Evolutionary conservation across 768 basidiomycete species (phyloP).

Genomic region (Lentinula sp.): DNA sequence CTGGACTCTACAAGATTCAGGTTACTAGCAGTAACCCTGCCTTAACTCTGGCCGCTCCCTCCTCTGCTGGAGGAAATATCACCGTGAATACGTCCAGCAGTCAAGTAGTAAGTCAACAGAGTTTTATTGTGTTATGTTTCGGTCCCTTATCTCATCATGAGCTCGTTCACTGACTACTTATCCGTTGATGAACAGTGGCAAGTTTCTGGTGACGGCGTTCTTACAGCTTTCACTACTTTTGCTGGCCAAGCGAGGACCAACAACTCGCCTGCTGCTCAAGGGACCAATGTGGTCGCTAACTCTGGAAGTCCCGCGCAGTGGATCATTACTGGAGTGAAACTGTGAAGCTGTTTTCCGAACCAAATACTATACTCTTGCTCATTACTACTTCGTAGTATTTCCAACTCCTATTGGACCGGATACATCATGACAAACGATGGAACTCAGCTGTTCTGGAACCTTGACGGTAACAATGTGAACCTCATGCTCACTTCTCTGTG

Average conservation of each 20-base stretch:
- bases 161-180: too few species aligned
- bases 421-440: neutral
- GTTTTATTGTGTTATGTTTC: too few species aligned
- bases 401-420: neutral
- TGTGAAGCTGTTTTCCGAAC: neutral
- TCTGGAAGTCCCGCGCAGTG: neutral
- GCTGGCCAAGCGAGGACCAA: neutral
- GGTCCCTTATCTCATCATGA: too few species aligned
- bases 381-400: neutral
- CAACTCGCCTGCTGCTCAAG: neutral
- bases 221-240: neutral
- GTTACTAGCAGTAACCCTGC: neutral
- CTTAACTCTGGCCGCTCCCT: neutral
- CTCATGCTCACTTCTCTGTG: neutral
- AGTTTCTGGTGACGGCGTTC: neutral
- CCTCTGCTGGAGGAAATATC: neutral
- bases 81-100: neutral
- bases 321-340: neutral
- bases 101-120: neutral
- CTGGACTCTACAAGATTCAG: neutral
- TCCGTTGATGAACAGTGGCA: neutral
- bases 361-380: neutral
- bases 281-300: neutral
- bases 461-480: neutral
- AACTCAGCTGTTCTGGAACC: neutral